Evolutionary conservation across 108 stramenopile genomes (phyloP).

Genomic region (Nitzschia palea): DNA sequence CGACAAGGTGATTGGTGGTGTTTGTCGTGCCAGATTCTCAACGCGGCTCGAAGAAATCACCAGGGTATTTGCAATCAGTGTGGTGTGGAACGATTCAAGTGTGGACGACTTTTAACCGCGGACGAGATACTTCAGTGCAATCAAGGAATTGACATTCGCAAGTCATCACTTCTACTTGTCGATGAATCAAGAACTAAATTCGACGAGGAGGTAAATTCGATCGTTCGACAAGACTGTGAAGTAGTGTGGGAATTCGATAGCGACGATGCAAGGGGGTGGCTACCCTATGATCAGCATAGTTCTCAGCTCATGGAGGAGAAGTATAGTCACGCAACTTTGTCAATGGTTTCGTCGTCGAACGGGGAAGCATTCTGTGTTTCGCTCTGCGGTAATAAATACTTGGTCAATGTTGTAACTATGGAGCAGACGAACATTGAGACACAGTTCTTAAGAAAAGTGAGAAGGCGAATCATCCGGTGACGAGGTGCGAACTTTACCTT

Average conservation of each 20-base stretch:
- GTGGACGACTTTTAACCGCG: constrained; percentile 7
- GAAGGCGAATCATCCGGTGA: constrained; percentile 10
- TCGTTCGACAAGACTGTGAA: neutral
- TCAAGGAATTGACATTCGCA: constrained; percentile 8
- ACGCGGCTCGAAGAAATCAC: neutral
- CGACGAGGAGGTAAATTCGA: neutral
- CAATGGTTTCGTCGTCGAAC: neutral
- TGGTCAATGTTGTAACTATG: constrained; percentile 29
- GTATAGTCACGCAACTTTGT: constrained; percentile 2
- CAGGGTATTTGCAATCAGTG: no score
- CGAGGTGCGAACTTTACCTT: neutral
- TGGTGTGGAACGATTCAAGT: no score
- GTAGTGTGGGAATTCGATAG: constrained; percentile 30
- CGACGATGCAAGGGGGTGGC: constrained; percentile 29
- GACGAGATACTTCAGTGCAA: constrained; percentile 7
- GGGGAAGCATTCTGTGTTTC: neutral
- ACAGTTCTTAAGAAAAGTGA: constrained; percentile 20
- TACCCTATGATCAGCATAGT: constrained; percentile 26
- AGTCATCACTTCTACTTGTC: neutral
- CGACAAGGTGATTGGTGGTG: constrained; percentile 42
- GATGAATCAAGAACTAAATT: neutral
- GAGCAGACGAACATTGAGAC: constrained; percentile 33
- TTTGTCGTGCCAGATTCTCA: neutral
- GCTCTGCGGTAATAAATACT: constrained; percentile 12
- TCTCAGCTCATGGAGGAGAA: constrained; percentile 14